These are phyloP conservation scores for Yamadazyma sp. DNA, from an alignment of 1,139 yeast genomes.

Conservation along the genomic window DNA sequence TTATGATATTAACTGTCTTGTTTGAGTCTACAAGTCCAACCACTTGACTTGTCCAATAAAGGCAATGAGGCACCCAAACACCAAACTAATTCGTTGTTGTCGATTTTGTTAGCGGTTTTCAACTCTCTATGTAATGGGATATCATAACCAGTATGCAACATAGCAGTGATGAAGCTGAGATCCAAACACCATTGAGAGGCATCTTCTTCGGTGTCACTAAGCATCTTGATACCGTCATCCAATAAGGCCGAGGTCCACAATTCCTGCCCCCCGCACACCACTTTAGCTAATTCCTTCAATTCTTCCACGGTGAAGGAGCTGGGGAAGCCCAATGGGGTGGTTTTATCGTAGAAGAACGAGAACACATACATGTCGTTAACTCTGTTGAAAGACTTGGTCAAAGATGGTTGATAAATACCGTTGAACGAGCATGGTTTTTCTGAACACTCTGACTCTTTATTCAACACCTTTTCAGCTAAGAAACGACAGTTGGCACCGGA, in stretches of 20 bases:
- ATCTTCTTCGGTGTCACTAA: conserved; percentile 35
- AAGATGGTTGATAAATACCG: conserved; percentile 94
- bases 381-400: conserved; percentile 68
- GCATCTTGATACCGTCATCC: conserved; percentile 63
- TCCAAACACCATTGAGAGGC: conserved; percentile 97
- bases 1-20: conserved; percentile 1
- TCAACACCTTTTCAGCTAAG: conserved; percentile 77
- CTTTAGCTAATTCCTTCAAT: conserved; percentile 73
- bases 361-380: conserved; percentile 80
- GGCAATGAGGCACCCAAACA: conserved; percentile 97
- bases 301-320: conserved; percentile 82
- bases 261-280: conserved; percentile 80
- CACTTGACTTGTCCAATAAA: conserved; percentile 61
- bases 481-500: conserved; percentile 75
- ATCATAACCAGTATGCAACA: conserved; percentile 93
- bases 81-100: conserved; percentile 94
- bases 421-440: conserved; percentile 89
- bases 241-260: conserved; percentile 66
- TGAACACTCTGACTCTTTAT: conserved; percentile 76
- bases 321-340: conserved; percentile 94
- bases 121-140: conserved; percentile 88
- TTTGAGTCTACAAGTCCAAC: conserved; percentile 68
- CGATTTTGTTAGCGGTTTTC: conserved; percentile 86
- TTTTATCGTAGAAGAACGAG: conserved; percentile 92
- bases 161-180: conserved; percentile 81